Evolutionary conservation across 176 grass and related monocot genomes (phyloP).

Genomic region (Tillandsia leiboldiana): DNA sequence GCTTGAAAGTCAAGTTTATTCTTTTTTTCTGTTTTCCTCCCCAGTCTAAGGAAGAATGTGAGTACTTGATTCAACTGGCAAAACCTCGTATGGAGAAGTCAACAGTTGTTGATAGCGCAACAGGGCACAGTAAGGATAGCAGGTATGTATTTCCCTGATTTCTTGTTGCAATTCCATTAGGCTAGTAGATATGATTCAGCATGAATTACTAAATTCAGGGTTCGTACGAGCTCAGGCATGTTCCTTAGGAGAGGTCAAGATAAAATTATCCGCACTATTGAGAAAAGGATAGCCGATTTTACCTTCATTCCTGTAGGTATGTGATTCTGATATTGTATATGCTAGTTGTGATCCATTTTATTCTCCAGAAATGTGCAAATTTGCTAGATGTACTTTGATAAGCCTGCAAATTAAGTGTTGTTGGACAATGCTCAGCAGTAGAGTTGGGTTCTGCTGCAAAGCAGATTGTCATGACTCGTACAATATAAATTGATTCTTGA

Average conservation of each 20-base stretch:
- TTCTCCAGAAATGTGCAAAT: not conserved
- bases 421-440: no score
- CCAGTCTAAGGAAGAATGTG: slow-evolving; percentile 95
- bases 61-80: slow-evolving; percentile 74
- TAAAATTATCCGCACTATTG: slow-evolving; percentile 54
- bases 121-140: slow-evolving; percentile 83
- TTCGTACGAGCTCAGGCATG: slow-evolving; percentile 89
- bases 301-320: slow-evolving; percentile 93
- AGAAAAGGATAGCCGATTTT: slow-evolving; percentile 95
- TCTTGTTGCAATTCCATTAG: not conserved
- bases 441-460: no score
- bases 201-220: slow-evolving; percentile 31
- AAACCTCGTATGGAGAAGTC: slow-evolving; percentile 88
- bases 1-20: not conserved
- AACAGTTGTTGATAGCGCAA: slow-evolving; percentile 77
- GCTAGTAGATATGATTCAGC: not conserved
- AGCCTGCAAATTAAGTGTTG: no score
- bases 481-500: no score
- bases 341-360: not conserved
- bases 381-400: not conserved
- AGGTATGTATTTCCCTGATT: slow-evolving; percentile 39
- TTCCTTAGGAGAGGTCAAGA: slow-evolving; percentile 93
- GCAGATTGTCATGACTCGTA: no score
- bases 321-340: slow-evolving; percentile 3
- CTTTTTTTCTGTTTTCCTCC: slow-evolving; percentile 17